Percentiles rank a stretch among this genome's conserved stretches.
Evolutionary conservation across 2,329 filamentous ascomycete species (phyloP).

Genomic region (Monosporascus sp.): DNA sequence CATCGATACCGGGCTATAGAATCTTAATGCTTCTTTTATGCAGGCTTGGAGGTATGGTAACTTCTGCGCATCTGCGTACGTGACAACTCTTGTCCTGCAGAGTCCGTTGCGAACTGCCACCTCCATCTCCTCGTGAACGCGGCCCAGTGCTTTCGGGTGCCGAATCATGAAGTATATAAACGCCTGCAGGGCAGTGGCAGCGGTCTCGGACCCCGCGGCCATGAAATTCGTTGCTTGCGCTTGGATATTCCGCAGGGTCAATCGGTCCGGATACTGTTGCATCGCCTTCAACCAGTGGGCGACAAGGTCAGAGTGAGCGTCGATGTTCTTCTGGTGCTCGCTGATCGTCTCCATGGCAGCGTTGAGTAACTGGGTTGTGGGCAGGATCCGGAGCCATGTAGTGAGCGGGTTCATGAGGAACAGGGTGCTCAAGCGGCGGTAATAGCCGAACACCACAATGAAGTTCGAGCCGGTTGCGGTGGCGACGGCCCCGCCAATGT

Average conservation of each 20-base stretch:
- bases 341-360: constrained; percentile 2
- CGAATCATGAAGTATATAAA: constrained; percentile 23
- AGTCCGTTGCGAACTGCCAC: constrained; percentile 7
- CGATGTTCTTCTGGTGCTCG: constrained; percentile 7
- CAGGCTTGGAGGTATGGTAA: constrained; percentile 29
- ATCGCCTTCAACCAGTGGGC: constrained; percentile 12
- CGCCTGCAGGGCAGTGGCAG: constrained; percentile 16
- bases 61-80: constrained; percentile 21
- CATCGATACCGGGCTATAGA: constrained; percentile 23
- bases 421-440: constrained; percentile 7
- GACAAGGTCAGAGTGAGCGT: constrained; percentile 11
- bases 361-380: constrained; percentile 5
- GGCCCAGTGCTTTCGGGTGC: constrained; percentile 11
- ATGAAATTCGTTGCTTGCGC: constrained; percentile 10
- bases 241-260: constrained; percentile 17
- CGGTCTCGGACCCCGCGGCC: constrained; percentile 17
- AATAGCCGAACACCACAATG: constrained; percentile 4
- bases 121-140: constrained; percentile 15
- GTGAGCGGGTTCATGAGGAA: constrained; percentile 14
- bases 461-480: constrained; percentile 1
- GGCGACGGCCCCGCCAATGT: constrained; percentile 20
- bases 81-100: constrained; percentile 10
- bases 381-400: constrained; percentile 9
- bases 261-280: constrained; percentile 8
- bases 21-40: constrained; percentile 27